Evolutionary conservation across 1,284 basidiomycete species (phyloP).

Genomic region (Heterobasidion irregulare): DNA sequence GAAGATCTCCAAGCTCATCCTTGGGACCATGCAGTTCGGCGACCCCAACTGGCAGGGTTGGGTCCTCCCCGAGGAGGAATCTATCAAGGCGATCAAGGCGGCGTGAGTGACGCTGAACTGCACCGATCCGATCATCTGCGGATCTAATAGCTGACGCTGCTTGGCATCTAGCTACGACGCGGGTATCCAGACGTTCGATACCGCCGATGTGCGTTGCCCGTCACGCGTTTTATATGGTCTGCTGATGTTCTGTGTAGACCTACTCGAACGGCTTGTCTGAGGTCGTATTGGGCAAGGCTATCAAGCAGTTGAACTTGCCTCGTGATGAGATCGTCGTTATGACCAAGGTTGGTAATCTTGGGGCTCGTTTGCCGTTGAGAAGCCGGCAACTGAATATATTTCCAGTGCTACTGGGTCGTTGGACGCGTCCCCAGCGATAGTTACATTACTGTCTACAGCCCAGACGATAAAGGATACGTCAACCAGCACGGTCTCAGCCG

Average conservation of each 20-base stretch:
- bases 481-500: slow-evolving; percentile 32
- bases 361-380: not conserved
- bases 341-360: slow-evolving; percentile 21
- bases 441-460: slow-evolving; percentile 9
- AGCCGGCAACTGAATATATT: not conserved
- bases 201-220: slow-evolving; percentile 24
- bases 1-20: slow-evolving; percentile 31
- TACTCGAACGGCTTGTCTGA: slow-evolving; percentile 34
- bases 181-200: slow-evolving; percentile 35
- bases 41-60: slow-evolving; percentile 21
- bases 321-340: slow-evolving; percentile 33
- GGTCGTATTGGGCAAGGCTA: slow-evolving; percentile 35
- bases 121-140: too few relatives aligned
- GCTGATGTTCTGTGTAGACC: slow-evolving; percentile 14
- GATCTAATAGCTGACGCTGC: not conserved
- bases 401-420: not conserved
- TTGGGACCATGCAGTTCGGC: slow-evolving; percentile 31
- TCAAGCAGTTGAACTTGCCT: slow-evolving; percentile 32
- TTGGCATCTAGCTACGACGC: slow-evolving; percentile 14
- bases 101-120: slow-evolving; percentile 17
- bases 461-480: slow-evolving; percentile 22
- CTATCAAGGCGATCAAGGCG: slow-evolving; percentile 26
- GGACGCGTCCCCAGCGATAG: slow-evolving; percentile 2
- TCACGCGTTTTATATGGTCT: not conserved
- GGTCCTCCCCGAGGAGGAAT: slow-evolving; percentile 28